These are phyloP conservation scores for Sphaerulina populicola DNA, from an alignment of 2,329 filamentous ascomycete genomes.

Conservation along the genomic window DNA sequence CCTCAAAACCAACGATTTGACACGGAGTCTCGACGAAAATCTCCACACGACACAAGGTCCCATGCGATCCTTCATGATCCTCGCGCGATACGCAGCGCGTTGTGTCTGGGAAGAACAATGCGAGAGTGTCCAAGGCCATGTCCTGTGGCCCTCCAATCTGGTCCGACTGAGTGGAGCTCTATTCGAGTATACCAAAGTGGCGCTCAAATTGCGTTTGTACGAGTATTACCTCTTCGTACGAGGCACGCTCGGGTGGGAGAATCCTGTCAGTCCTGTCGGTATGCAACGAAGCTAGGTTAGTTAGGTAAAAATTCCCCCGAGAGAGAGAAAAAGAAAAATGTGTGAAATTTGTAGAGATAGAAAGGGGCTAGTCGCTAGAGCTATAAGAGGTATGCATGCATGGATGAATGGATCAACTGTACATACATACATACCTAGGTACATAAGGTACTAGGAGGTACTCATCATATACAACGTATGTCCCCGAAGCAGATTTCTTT, in stretches of 20 bases:
- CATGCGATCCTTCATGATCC: conserved; percentile 55
- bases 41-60: conserved; percentile 63
- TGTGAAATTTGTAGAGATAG: too few species aligned
- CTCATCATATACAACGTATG: too few species aligned
- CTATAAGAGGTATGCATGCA: too few species aligned
- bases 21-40: conserved; percentile 85
- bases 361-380: too few species aligned
- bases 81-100: conserved; percentile 55
- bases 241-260: conserved; percentile 18
- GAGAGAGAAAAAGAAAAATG: too few species aligned
- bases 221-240: conserved; percentile 49
- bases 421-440: too few species aligned
- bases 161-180: conserved; percentile 46
- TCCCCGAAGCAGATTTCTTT: too few species aligned
- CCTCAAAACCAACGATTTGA: conserved; percentile 95
- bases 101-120: conserved; percentile 55
- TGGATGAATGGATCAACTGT: too few species aligned
- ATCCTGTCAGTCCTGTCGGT: conserved; percentile 6
- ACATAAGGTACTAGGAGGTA: too few species aligned
- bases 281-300: not conserved
- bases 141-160: conserved; percentile 47
- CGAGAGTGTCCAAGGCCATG: conserved; percentile 44
- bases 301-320: too few species aligned
- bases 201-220: conserved; percentile 51
- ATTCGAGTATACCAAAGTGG: conserved; percentile 47